Conservation (phyloP, 768 basidiomycete genomes). For the Macrolepiota fuliginosa region DNA sequence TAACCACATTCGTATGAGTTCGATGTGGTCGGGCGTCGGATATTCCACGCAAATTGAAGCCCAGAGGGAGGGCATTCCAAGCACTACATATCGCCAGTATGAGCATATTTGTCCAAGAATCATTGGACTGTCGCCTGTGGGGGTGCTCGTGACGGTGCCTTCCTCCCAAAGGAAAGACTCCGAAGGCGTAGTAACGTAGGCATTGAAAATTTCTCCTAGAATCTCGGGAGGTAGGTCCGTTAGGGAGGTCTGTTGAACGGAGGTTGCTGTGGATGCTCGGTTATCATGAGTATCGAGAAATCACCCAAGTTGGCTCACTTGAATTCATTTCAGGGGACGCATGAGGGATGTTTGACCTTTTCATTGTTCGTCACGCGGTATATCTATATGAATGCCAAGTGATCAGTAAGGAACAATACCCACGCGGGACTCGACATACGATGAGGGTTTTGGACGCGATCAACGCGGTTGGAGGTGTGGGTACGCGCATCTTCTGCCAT, state of each 20-base stretch:
- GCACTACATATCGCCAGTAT: constrained; percentile 2
- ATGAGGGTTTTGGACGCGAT: background rate
- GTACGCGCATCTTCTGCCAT: background rate
- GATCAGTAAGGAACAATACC: background rate
- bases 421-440: background rate
- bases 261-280: background rate
- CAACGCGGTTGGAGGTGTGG: background rate
- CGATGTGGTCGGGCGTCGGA: background rate
- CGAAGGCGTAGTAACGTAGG: constrained; percentile 3
- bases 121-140: background rate
- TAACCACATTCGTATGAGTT: constrained; percentile 4
- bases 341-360: background rate
- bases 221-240: constrained; percentile 3
- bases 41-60: constrained; percentile 5
- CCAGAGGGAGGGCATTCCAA: constrained; percentile 2
- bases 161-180: background rate
- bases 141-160: background rate
- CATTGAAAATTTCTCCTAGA: constrained; percentile 3
- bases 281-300: background rate
- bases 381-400: background rate
- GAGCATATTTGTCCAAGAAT: constrained; percentile 6
- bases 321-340: background rate
- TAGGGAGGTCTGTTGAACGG: background rate
- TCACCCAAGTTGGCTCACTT: background rate
- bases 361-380: background rate